Percentiles rank a stretch among this genome's conserved stretches.
phyloP scores from a whole-genome alignment of 2,329 filamentous ascomycete species.

The Cercospora canescens region DNA sequence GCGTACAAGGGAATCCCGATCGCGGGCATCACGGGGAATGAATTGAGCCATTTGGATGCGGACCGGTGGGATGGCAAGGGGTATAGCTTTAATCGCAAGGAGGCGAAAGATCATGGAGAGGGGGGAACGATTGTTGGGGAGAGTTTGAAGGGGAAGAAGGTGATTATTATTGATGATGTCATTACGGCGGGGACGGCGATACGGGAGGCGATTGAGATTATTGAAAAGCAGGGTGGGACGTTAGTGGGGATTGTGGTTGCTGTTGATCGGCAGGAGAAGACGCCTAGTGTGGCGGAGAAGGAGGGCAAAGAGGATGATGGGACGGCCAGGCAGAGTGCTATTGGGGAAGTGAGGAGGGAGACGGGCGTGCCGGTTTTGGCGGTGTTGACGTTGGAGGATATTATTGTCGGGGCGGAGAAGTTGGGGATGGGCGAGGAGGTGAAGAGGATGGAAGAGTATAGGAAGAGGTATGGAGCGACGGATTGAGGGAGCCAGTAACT shows the following conservation, averaged over 20 bases:
- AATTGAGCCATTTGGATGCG: slow-evolving; percentile 70
- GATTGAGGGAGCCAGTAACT: slow-evolving; percentile 18
- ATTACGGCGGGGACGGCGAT: slow-evolving; percentile 95
- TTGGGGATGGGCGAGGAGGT: slow-evolving; percentile 49
- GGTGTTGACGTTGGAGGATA: slow-evolving; percentile 81
- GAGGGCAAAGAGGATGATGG: slow-evolving; percentile 59
- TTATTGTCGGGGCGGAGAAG: slow-evolving; percentile 53
- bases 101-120: slow-evolving; percentile 94
- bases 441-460: slow-evolving; percentile 70
- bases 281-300: slow-evolving; percentile 55
- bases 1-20: slow-evolving; percentile 97
- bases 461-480: slow-evolving; percentile 42
- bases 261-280: slow-evolving; percentile 83
- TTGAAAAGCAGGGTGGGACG: slow-evolving; percentile 78
- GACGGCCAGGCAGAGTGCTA: slow-evolving; percentile 72
- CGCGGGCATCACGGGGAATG: slow-evolving; percentile 73
- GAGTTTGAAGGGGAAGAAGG: slow-evolving; percentile 76
- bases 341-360: slow-evolving; percentile 81
- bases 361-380: slow-evolving; percentile 80
- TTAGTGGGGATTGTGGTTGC: slow-evolving; percentile 87
- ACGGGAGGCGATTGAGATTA: slow-evolving; percentile 87
- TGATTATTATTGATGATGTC: slow-evolving; percentile 94
- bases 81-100: slow-evolving; percentile 94
- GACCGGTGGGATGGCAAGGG: slow-evolving; percentile 67
- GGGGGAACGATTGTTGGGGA: slow-evolving; percentile 91